Evolutionary conservation across 2,329 filamentous ascomycete genomes (phyloP), one percentile per base, ranked within the genome.

Genomic region (Myriosclerotinia scirpicola): DNA sequence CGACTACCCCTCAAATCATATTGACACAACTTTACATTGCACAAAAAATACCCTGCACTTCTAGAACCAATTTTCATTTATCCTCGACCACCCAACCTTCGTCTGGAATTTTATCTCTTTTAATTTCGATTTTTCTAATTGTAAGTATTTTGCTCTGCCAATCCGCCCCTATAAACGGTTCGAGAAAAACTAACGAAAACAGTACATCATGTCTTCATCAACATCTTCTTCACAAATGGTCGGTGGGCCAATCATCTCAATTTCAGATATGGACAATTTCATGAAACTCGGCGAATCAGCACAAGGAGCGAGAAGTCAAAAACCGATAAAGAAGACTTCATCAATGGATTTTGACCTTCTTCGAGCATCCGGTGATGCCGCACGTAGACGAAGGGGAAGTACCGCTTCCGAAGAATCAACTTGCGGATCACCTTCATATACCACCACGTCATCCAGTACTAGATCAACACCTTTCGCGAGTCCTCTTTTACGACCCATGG

Each of bases 211-310:
- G 58, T 22, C 62, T 6, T 64, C 22, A 20, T 50, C 46, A 34
- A 59, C 17, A 2, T 34, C 2, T 22, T 48, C 44, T 17, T n/a
- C 26, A 63, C 38, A 38, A 36, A 55, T 52, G 22, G 30, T 20
- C 17, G 65, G 65, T 15, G 65, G 65, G 12, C 65, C 65, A 9
- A 66, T 66, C 7, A 66, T 66, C 40, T 66, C 65, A 9, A 66
- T 64, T 17, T 54, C 65, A 14, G 65, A 66, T 34, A 66, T 66
- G 52, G 65, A 66, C 5, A 54, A 50, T 8, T 64, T 66, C 36
- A 62, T 63, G 56, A 54, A 40, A n/a, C 30, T 63, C 2, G 65
- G 65, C 30, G 65, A 66, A 64, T 63, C 34, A 38, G 65, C 65
- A 15, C 65, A 66, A 55, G 15, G 26, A 3, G 52, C 52, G 50